Evolutionary conservation across 805 yeast genomes (phyloP), one percentile per base, ranked within the genome.

Genomic region (Schwanniomyces polymorphus): DNA sequence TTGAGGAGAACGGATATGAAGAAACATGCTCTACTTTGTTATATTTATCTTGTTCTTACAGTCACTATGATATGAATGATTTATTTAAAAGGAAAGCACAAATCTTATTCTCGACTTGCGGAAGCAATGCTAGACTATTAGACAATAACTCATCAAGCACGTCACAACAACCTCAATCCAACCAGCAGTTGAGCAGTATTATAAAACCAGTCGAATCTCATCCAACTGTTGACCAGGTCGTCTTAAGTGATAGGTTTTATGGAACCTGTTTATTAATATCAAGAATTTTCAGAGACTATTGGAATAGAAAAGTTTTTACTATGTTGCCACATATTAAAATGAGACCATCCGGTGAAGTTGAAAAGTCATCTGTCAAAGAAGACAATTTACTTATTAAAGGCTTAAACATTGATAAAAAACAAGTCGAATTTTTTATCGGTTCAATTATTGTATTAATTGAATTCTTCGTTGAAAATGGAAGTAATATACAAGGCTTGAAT

Each of bases 21-120:
- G 99, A 95, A 64, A 85, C 96, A 3, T 92, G 97, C 60, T 85
- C 97, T 0, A 84, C 94, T 1, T 87, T 97, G 9, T 74, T 94
- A 43, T 86, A 87, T 53, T 82, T 90, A 44, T 88, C 97, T 1
- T 87, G 96, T 59, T 84, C 88, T 46, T 80, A 80, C 53, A 82
- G 83, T 5, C 63, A 61, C 48, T 64, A 64, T 47, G 78, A 81
- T 50, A 69, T 92, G 0, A 87, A 64, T 44, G 75, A 68, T 51
- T 46, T 57, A 64, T 54, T 65, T 55, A 74, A 72, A 51, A 71
- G 72, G 49, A 68, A 75, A 40, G 82, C 83, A 0, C 79, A 76
- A 26, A 67, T 75, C 31, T 70, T 76, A 46, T 81, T 79, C 45
- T 70, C 82, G 1, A 74, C 79, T 4, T 79, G 82, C 41, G 85